These are phyloP conservation scores for Quercus gilva DNA, from an alignment of 306 rosid genomes.

Conservation along the genomic window DNA sequence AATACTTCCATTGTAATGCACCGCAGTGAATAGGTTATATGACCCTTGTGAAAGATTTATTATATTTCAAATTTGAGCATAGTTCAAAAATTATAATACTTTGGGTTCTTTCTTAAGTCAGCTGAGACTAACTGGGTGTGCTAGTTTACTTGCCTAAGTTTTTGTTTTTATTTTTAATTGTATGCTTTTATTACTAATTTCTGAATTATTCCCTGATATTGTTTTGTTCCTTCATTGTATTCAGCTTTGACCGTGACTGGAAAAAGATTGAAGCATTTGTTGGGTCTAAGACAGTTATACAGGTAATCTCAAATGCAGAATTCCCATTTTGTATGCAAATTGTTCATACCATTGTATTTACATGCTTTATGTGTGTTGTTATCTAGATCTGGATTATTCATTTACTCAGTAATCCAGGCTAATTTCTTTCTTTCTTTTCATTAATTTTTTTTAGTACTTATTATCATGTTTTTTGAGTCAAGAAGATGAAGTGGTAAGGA, in stretches of 20 bases:
- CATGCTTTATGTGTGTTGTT: background rate
- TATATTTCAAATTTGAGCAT: background rate
- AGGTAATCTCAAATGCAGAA: slow-evolving; percentile 48
- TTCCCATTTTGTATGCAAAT: background rate
- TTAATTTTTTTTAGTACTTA: background rate
- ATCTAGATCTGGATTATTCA: background rate
- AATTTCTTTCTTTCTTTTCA: background rate
- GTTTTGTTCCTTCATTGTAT: slow-evolving; percentile 3
- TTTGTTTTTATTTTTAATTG: slow-evolving; percentile 10
- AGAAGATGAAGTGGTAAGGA: background rate
- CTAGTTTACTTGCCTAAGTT: background rate
- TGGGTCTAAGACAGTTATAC: slow-evolving; percentile 94
- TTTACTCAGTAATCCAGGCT: background rate
- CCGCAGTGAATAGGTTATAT: background rate
- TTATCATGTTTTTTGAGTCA: background rate
- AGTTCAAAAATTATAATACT: background rate
- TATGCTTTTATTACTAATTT: background rate
- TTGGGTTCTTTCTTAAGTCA: background rate
- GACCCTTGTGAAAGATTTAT: background rate
- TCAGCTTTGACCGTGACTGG: slow-evolving; percentile 99
- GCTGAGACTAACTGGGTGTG: slow-evolving; percentile 1
- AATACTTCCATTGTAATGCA: background rate
- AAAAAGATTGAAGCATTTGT: slow-evolving; percentile 98
- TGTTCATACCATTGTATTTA: background rate
- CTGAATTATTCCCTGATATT: background rate